phyloP scores from a whole-genome alignment of 164 flowering plant species.

The Tinospora cordifolia region DNA sequence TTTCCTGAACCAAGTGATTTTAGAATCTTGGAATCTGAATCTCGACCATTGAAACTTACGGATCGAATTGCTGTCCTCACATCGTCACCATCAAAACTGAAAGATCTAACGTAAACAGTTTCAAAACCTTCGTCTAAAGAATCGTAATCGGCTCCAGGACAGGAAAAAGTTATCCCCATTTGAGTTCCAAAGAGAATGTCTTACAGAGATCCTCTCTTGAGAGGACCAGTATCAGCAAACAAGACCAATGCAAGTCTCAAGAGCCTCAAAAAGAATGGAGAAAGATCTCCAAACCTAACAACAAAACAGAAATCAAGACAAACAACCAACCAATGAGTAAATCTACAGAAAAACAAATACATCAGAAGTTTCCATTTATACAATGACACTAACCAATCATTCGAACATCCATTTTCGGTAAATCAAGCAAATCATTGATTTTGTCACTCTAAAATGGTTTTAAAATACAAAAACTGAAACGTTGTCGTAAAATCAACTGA shows the following conservation, averaged over 20 bases:
- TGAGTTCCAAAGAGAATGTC: constrained; percentile 12
- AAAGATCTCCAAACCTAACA: constrained; percentile 10
- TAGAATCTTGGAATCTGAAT: constrained; percentile 38
- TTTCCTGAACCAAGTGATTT: constrained; percentile 29
- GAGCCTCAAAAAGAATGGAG: constrained; percentile 1
- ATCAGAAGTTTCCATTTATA: neutral
- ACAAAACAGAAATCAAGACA: neutral
- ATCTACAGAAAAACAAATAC: neutral
- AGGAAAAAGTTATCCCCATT: constrained; percentile 62
- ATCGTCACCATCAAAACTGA: constrained; percentile 42
- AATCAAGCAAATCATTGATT: neutral
- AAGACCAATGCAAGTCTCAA: constrained; percentile 3
- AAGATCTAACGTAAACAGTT: constrained; percentile 46
- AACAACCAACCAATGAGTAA: neutral
- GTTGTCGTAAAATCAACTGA: neutral
- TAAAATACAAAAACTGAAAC: neutral
- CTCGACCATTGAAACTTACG: constrained; percentile 42
- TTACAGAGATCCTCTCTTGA: constrained; percentile 8
- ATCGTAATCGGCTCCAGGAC: constrained; percentile 38
- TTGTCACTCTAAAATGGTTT: no score
- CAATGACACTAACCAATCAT: neutral
- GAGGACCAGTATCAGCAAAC: constrained; percentile 1
- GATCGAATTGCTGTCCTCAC: constrained; percentile 38
- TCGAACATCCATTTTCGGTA: neutral
- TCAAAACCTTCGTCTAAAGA: constrained; percentile 40